A percentile compares a stretch with the other conserved stretches of the same genome.
Evolutionary conservation across 1,284 basidiomycete species (phyloP).

Genomic region (Ceratobasidium sp.): DNA sequence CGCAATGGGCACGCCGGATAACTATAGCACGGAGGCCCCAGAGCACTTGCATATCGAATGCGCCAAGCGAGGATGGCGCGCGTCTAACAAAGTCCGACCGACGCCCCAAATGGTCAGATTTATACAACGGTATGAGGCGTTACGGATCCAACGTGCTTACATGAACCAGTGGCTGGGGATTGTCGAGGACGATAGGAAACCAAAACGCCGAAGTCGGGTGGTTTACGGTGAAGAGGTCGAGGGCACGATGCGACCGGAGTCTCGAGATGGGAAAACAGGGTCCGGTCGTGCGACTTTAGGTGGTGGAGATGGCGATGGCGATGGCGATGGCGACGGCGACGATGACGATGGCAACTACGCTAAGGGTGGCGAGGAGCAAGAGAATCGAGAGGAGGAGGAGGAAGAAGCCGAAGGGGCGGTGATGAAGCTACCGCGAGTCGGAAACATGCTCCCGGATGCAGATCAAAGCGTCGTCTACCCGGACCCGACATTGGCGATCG

Average conservation of each 20-base stretch:
- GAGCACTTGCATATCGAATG: slow-evolving; percentile 46
- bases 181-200: background rate
- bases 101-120: slow-evolving; percentile 45
- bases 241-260: background rate
- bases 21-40: slow-evolving; percentile 44
- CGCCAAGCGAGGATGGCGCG: slow-evolving; percentile 41
- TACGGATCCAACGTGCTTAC: background rate
- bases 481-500: background rate
- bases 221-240: slow-evolving; percentile 7
- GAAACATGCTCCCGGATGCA: background rate
- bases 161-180: slow-evolving; percentile 5
- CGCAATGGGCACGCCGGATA: slow-evolving; percentile 42
- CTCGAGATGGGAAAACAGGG: background rate
- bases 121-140: slow-evolving; percentile 26
- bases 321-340: background rate
- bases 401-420: slow-evolving; percentile 2
- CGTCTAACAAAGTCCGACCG: slow-evolving; percentile 38
- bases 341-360: background rate
- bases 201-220: background rate
- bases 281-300: background rate
- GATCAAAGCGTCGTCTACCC: slow-evolving; percentile 7
- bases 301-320: background rate
- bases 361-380: no score
- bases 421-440: background rate
- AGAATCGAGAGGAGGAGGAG: background rate